Conservation (phyloP, 768 basidiomycete genomes). For the Trametes meyenii region DNA sequence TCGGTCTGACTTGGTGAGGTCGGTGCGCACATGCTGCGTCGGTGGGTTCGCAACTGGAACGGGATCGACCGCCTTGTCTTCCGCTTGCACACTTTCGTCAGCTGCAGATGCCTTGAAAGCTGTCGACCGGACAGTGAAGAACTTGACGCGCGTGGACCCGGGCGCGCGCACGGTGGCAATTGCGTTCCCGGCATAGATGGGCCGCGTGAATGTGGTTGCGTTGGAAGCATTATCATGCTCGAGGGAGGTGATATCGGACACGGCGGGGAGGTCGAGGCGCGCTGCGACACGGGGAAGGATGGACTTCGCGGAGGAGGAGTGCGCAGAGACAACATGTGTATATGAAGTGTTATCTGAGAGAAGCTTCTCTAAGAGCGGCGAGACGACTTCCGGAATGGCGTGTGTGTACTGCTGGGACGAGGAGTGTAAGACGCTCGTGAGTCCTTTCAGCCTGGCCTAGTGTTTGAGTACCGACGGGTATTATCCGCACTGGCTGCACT, state of each 20-base stretch:
- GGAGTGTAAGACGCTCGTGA: conserved; percentile 70
- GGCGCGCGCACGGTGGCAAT: conserved; percentile 87
- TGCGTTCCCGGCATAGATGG: conserved; percentile 98
- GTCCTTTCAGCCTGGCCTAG: conserved; percentile 60
- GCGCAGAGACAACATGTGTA: conserved; percentile 92
- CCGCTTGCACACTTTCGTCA: conserved; percentile 56
- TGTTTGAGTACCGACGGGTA: background rate
- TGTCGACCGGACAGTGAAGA: conserved; percentile 93
- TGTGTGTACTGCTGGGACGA: conserved; percentile 69
- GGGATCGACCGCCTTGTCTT: conserved; percentile 63
- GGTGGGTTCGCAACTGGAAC: conserved; percentile 58
- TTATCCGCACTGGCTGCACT: conserved; percentile 20
- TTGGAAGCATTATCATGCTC: conserved; percentile 70
- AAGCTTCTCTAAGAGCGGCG: conserved; percentile 80
- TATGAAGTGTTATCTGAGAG: conserved; percentile 64
- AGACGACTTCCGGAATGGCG: conserved; percentile 73
- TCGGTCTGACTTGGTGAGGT: conserved; percentile 85
- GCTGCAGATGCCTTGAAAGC: conserved; percentile 74
- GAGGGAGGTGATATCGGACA: conserved; percentile 88
- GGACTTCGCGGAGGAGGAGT: conserved; percentile 91
- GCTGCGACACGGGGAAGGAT: conserved; percentile 93
- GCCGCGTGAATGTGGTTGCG: conserved; percentile 85
- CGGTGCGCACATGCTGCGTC: conserved; percentile 70
- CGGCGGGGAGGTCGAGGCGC: conserved; percentile 82
- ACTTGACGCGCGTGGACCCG: conserved; percentile 79